A percentile compares a stretch with the other conserved stretches of the same genome.
Conservation (phyloP, 208 protist genomes). For the Trypanosoma melophagium region DNA sequence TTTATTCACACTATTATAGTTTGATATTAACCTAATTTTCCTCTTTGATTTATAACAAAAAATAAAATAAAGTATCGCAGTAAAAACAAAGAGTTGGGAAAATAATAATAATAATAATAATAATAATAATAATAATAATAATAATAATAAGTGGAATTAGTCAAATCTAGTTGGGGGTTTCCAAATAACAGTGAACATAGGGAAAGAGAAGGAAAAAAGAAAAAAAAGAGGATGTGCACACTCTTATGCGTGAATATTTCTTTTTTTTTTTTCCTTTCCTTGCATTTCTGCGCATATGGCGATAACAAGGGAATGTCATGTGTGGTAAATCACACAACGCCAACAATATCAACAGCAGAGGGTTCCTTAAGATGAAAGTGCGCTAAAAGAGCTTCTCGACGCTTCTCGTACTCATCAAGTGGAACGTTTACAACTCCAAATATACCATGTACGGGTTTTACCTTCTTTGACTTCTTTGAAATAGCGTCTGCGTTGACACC, state of each 20-base stretch:
- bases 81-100: not conserved
- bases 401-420: constrained; percentile 54
- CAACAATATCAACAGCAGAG: not conserved
- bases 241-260: not conserved
- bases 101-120: not conserved
- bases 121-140: too few species aligned
- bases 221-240: too few species aligned
- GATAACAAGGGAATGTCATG: not conserved
- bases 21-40: not conserved
- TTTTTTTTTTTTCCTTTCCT: not conserved
- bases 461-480: constrained; percentile 29
- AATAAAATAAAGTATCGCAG: constrained; percentile 9
- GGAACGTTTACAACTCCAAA: constrained; percentile 86
- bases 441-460: constrained; percentile 54
- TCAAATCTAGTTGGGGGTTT: not conserved
- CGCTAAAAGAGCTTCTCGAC: constrained; percentile 36
- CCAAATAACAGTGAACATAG: not conserved
- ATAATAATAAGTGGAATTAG: too few species aligned
- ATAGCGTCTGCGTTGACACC: constrained; percentile 38
- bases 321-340: not conserved
- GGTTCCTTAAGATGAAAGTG: constrained; percentile 36
- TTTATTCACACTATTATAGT: not conserved
- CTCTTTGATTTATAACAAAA: not conserved
- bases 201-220: not conserved
- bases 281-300: not conserved